phyloP scores from a whole-genome alignment of 768 basidiomycete species.

The Rubroboletus pulcherrimus region DNA sequence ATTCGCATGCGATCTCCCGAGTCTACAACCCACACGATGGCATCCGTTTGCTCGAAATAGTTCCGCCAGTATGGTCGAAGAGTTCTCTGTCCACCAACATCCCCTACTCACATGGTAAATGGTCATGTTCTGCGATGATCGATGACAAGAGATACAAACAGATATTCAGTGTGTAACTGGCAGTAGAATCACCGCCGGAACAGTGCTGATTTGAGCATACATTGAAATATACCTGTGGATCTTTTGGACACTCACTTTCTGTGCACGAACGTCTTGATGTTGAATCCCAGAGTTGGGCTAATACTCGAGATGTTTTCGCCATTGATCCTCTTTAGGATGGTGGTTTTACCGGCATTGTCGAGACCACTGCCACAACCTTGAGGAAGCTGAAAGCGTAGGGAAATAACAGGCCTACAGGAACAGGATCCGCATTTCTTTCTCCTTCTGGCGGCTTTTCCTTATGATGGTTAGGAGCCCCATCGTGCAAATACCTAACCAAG shows the following conservation, averaged over 20 bases:
- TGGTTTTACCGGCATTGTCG: slow-evolving; percentile 98
- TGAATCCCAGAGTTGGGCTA: slow-evolving; percentile 95
- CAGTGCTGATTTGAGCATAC: slow-evolving; percentile 16
- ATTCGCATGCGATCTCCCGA: slow-evolving; percentile 89
- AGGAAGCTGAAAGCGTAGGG: slow-evolving; percentile 9
- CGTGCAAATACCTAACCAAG: not conserved
- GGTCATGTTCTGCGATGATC: slow-evolving; percentile 45
- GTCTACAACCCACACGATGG: slow-evolving; percentile 98
- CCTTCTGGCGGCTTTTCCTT: slow-evolving; percentile 91
- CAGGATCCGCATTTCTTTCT: slow-evolving; percentile 93
- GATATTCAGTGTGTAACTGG: slow-evolving; percentile 43
- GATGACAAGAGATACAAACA: slow-evolving; percentile 28
- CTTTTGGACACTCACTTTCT: slow-evolving; percentile 58
- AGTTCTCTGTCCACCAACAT: slow-evolving; percentile 94
- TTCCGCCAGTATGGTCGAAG: slow-evolving; percentile 98
- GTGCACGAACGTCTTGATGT: slow-evolving; percentile 95
- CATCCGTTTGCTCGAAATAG: slow-evolving; percentile 98
- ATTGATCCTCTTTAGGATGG: slow-evolving; percentile 92
- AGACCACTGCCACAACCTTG: slow-evolving; percentile 62
- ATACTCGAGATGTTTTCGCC: slow-evolving; percentile 86
- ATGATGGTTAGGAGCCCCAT: slow-evolving; percentile 98
- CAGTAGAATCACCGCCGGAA: slow-evolving; percentile 25
- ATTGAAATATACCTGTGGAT: slow-evolving; percentile 15
- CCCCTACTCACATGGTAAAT: slow-evolving; percentile 87
- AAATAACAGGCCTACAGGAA: slow-evolving; percentile 63